A percentile compares a stretch with the other conserved stretches of the same genome.
Conservation (phyloP, 1,284 basidiomycete species). For the Malassezia arunalokei region DNA sequence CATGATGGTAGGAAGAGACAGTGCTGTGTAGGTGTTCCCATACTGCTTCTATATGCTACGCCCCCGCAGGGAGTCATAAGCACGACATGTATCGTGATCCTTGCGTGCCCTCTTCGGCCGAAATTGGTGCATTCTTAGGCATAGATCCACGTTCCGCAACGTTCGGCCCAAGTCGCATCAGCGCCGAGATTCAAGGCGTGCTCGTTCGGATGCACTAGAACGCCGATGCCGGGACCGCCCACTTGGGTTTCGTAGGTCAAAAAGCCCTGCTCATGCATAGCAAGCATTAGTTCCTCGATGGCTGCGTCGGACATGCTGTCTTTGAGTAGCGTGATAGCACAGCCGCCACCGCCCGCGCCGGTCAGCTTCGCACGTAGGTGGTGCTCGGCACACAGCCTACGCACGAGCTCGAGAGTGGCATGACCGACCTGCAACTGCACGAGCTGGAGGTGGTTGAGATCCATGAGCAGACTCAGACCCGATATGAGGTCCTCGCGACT, state of each 20-base stretch:
- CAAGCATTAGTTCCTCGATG: constrained; percentile 17
- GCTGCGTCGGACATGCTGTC: constrained; percentile 54
- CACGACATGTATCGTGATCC: no score
- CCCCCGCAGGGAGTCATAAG: no score
- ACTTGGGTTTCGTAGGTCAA: constrained; percentile 80
- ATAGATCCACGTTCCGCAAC: constrained; percentile 9
- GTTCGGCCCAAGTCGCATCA: constrained; percentile 1
- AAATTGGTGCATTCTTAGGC: not conserved
- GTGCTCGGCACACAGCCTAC: constrained; percentile 58
- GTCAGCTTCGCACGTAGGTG: constrained; percentile 86
- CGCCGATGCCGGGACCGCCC: constrained; percentile 79
- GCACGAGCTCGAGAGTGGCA: constrained; percentile 70
- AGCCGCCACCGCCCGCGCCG: constrained; percentile 96
- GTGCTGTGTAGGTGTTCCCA: not conserved
- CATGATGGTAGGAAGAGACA: constrained; percentile 6
- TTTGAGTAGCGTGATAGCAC: constrained; percentile 85
- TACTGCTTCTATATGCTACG: no score
- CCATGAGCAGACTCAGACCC: constrained; percentile 50
- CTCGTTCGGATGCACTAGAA: constrained; percentile 52
- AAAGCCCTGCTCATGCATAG: constrained; percentile 54
- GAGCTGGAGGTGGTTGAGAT: constrained; percentile 77
- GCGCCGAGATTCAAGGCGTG: not conserved
- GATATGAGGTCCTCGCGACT: constrained; percentile 16
- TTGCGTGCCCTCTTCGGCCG: no score
- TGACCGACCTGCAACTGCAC: constrained; percentile 86